Base-by-base conservation (phyloP, 345 rosid species). In the Linum lewisii region DNA sequence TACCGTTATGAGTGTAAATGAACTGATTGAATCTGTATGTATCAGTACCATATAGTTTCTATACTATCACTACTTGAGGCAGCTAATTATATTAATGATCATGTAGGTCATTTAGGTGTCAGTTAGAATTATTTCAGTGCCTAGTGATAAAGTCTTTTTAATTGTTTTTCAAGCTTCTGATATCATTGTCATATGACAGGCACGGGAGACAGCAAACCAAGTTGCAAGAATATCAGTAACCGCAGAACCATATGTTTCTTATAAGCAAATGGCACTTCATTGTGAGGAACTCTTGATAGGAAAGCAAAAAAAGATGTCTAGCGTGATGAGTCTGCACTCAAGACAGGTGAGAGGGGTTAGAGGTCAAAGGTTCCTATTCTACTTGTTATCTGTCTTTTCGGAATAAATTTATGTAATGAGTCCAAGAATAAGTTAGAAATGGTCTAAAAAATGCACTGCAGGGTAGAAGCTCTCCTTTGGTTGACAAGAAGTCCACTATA, bases 231-330 rank as follows among this genome's bases (percentile, higher is more conserved):
- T 72, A 32, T 93, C 97, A 5, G 68, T 81, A 20, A 78, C 85
- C n/a, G 84, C 87, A 16, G 82, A 86, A 64, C 78, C 87, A 2
- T 85, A 94, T 58, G 79, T 82, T 65, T 66, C 99, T 19, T 90
- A 81, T 80, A 81, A 81, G 81, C 95, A 90, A 73, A 84, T 84
- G 82, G 90, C 95, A 13, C 77, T 61, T 57, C 96, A 85, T 50
- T 90, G 97, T 23, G 97, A 94, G 72, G 78, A 86, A 56, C 88
- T 94, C 22, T 63, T 76, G 63, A 70, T 76, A 57, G 97, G 93
- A 69, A 94, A 90, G 77, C 95, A 83, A 62, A 73, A 78, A 76
- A 87, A 82, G 81, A 90, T 90, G 85, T 85, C 88, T 11, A 72
- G 76, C 71, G 73, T 94, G 78, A 78, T 87, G 81, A 73, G 71